phyloP scores from a whole-genome alignment of 2,329 filamentous ascomycete species.

The Rhynchosporium secalis region DNA sequence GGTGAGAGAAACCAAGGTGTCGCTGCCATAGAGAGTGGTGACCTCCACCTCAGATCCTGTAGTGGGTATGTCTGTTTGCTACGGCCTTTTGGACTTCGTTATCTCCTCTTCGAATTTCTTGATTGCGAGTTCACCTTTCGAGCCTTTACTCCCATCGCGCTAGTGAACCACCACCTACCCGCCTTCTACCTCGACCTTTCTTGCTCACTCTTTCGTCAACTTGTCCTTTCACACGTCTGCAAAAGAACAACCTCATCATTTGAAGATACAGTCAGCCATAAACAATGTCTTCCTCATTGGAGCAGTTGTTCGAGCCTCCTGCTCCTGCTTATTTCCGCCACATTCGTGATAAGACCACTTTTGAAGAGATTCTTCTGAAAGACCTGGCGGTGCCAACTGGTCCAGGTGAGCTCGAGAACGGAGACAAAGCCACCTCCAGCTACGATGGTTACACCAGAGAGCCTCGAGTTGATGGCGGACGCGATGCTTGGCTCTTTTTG shows the following conservation, averaged over 20 bases:
- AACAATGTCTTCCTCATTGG: not conserved
- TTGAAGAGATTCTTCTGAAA: not conserved
- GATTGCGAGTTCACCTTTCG: conserved; percentile 1
- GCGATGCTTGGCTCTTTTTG: conserved; percentile 53
- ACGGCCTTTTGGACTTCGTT: not conserved
- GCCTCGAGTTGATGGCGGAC: conserved; percentile 50
- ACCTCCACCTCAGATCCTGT: not conserved
- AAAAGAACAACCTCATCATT: not conserved
- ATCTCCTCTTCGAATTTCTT: not conserved
- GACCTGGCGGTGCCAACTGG: not conserved
- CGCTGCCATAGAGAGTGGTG: not conserved
- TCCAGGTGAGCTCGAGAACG: not conserved
- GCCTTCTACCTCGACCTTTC: not conserved
- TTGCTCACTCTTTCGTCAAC: not conserved
- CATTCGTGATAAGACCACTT: not conserved
- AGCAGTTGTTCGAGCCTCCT: not conserved
- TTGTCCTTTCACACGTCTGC: not conserved
- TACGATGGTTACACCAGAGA: not conserved
- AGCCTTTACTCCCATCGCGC: not conserved
- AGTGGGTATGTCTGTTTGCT: not conserved
- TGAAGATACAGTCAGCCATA: too few species aligned
- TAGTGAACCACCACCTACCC: not conserved
- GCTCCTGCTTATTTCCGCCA: not conserved
- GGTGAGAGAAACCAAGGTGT: not conserved
- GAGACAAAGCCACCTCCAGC: not conserved